Conservation (phyloP, 2,329 filamentous ascomycete genomes). For the Didymella pomorum region DNA sequence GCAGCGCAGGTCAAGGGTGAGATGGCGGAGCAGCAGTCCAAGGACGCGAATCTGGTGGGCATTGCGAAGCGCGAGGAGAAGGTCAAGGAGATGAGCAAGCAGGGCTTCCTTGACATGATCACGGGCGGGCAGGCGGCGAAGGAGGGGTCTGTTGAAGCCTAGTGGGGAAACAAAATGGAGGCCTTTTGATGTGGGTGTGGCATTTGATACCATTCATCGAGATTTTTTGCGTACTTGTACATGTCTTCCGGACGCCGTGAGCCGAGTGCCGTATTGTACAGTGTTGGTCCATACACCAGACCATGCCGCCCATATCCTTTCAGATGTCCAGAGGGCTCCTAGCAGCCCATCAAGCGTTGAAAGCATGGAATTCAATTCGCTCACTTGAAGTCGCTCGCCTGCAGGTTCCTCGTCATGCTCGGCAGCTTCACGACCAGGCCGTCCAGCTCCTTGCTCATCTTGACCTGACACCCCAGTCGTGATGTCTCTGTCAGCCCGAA, state of each 20-base stretch:
- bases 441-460: slow-evolving; percentile 89
- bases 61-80: slow-evolving; percentile 83
- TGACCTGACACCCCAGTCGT: slow-evolving; percentile 86
- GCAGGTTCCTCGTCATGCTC: slow-evolving; percentile 93
- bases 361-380: too few relatives aligned
- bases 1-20: slow-evolving; percentile 89
- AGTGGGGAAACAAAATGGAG: neutral
- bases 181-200: neutral
- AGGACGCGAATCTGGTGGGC: slow-evolving; percentile 78
- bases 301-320: neutral
- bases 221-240: neutral
- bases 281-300: neutral
- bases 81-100: slow-evolving; percentile 94
- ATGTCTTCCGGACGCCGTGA: neutral
- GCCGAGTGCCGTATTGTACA: neutral
- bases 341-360: too few relatives aligned
- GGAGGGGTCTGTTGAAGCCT: slow-evolving; percentile 27
- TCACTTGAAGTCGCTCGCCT: slow-evolving; percentile 83
- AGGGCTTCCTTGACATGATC: slow-evolving; percentile 94
- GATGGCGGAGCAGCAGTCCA: slow-evolving; percentile 74
- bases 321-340: too few relatives aligned
- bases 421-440: slow-evolving; percentile 86
- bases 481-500: slow-evolving; percentile 89
- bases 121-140: slow-evolving; percentile 59
- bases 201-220: neutral